Conservation (phyloP, 257 asterid species). For the Nicotiana obtusifolia region DNA sequence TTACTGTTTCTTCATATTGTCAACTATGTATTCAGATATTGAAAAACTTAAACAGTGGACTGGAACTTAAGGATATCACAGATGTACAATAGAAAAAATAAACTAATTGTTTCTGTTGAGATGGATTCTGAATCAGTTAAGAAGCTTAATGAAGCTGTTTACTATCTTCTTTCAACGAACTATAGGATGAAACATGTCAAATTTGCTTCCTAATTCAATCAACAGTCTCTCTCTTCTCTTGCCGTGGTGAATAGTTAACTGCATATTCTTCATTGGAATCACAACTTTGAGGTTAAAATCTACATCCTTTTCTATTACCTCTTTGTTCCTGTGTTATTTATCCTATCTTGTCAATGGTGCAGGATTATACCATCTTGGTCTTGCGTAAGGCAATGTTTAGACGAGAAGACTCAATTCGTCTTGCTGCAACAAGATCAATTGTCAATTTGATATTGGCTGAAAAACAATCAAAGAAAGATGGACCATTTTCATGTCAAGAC, state of each 20-base stretch:
- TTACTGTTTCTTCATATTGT: constrained; percentile 8
- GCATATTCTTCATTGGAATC: not conserved
- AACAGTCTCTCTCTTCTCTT: not conserved
- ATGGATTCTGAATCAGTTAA: not conserved
- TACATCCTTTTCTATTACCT: not conserved
- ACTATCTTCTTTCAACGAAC: not conserved
- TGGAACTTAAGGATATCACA: not conserved
- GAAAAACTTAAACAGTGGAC: not conserved
- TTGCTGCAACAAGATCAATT: constrained; percentile 61
- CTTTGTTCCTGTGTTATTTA: not conserved
- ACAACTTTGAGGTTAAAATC: not conserved
- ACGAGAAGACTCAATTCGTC: constrained; percentile 70
- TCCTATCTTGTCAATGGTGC: constrained; percentile 15
- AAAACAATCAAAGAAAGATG: constrained; percentile 50
- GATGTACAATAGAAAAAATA: not conserved
- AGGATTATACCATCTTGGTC: constrained; percentile 77
- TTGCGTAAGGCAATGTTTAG: constrained; percentile 84
- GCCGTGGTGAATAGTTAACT: not conserved
- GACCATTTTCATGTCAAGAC: constrained; percentile 66
- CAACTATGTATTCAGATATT: constrained; percentile 9
- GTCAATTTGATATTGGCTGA: constrained; percentile 63
- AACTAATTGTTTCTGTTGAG: not conserved
- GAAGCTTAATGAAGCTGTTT: not conserved
- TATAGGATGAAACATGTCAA: not conserved
- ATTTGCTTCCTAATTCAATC: not conserved